Base-by-base conservation (phyloP, 495 filamentous ascomycete species). In the Penicillium simplicissimum region DNA sequence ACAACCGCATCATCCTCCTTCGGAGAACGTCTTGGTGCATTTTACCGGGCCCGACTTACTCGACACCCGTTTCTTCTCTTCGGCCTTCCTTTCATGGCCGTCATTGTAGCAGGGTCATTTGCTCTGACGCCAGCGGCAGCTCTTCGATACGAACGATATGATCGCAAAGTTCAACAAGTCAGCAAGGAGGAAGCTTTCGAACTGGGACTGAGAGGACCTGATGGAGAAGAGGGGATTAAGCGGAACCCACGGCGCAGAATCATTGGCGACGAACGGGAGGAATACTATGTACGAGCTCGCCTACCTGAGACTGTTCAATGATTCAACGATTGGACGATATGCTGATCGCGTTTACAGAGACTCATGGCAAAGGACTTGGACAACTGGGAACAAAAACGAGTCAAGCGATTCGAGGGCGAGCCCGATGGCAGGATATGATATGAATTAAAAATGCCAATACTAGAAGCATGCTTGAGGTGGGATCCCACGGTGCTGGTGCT, bases 61-160 rank as follows among this genome's bases (percentile, higher is more conserved):
- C 86, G 83, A 61, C 91, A 90, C 65, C 95, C 95, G 1, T 99
- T 99, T 75, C 78, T 94, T 38, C 84, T 97, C 55, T 99, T 99
- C 74, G 95, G 95, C 7, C 80, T 98, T n/a, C 95, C 95, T 14
- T 99, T 99, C 77, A 84, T 98, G 68, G 77, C 82, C 45, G 87
- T 94, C 37, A 96, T 99, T 66, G 87, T 99, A n/a, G 93, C 88
- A 4, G 95, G 91, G 0, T 96, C 91, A 8, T 99, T 99, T 76
- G 89, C 93, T 61, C 83, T 99, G 14, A 97, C 94, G 0, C 95
- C 96, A 2, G 95, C 93, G 2, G 91, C 95, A 7, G 96, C 95
- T 6, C 77, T 99, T 34, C 84, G 96, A 40, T 99, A 97, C 75
- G 95, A 98, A 77, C 85, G 88, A 37, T 86, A 97, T 67, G 96